Evolutionary conservation across 495 filamentous ascomycete genomes (phyloP).

Genomic region (Aspergillus heteromorphus): DNA sequence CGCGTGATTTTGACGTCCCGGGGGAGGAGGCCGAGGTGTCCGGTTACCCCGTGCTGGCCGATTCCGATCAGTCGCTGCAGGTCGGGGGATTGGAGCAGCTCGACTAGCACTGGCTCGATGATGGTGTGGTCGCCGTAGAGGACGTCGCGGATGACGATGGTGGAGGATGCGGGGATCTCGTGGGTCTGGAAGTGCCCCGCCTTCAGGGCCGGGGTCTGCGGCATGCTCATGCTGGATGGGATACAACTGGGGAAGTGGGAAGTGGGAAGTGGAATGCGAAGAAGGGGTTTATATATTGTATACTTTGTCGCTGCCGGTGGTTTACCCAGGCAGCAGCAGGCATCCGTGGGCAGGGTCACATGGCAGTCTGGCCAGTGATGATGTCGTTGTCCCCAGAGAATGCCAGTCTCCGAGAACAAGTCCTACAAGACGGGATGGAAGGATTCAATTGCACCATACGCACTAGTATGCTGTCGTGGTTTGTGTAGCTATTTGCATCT

Average conservation of each 20-base stretch:
- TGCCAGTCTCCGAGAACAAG: no score
- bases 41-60: conserved; percentile 35
- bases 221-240: not conserved
- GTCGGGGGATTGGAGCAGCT: conserved; percentile 31
- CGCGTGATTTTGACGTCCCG: conserved; percentile 25
- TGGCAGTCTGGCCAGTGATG: no score
- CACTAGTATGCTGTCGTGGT: no score
- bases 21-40: conserved; percentile 29
- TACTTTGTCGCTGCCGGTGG: no score
- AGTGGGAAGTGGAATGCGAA: no score
- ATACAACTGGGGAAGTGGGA: no score
- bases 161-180: conserved; percentile 9
- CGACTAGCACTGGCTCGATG: conserved; percentile 30
- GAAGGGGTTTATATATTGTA: not conserved
- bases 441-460: no score
- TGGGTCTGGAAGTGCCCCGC: conserved; percentile 20
- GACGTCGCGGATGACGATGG: conserved; percentile 26
- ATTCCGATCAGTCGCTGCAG: conserved; percentile 32
- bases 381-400: no score
- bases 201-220: conserved; percentile 14
- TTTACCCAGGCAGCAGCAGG: no score
- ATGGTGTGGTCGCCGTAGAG: conserved; percentile 32
- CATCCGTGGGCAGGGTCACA: no score
- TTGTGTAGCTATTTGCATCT: no score
- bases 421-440: no score